These are phyloP conservation scores for Termitomyces bulborhizus DNA, from an alignment of 768 basidiomycete species.

Conservation along the genomic window DNA sequence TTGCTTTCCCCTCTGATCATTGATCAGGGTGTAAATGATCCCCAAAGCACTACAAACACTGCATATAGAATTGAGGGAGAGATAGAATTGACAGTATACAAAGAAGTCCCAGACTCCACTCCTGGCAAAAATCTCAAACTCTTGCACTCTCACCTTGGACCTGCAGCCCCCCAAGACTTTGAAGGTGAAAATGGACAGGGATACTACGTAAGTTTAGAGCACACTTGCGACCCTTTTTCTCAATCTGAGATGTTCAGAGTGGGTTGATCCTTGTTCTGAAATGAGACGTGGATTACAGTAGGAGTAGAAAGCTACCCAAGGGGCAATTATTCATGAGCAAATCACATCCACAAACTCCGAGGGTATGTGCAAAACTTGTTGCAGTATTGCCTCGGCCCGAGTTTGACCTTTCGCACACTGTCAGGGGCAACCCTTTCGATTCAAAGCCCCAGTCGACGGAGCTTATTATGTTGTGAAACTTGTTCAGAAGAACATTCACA, in stretches of 20 bases:
- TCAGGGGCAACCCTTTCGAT: neutral
- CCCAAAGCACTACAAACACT: neutral
- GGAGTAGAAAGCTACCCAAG: neutral
- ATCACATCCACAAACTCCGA: neutral
- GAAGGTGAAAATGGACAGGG: fast-evolving
- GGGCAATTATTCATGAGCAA: neutral
- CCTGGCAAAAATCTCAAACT: neutral
- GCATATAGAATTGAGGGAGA: neutral
- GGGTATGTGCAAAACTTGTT: neutral
- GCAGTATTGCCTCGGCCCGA: neutral
- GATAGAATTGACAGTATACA: neutral
- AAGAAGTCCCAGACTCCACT: neutral
- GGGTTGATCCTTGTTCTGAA: neutral
- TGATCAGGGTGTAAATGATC: neutral
- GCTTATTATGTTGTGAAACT: neutral
- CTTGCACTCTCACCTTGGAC: neutral
- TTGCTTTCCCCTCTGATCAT: neutral
- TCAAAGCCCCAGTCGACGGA: neutral
- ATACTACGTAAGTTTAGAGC: neutral
- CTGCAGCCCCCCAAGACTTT: too few relatives aligned
- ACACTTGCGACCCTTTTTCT: neutral
- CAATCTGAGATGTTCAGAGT: neutral
- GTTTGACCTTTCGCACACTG: neutral
- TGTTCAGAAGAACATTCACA: neutral
- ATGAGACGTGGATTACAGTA: neutral